Percentiles rank a stretch among this genome's conserved stretches.
phyloP scores from a whole-genome alignment of 345 rosid genomes.

The Trapa incisa region DNA sequence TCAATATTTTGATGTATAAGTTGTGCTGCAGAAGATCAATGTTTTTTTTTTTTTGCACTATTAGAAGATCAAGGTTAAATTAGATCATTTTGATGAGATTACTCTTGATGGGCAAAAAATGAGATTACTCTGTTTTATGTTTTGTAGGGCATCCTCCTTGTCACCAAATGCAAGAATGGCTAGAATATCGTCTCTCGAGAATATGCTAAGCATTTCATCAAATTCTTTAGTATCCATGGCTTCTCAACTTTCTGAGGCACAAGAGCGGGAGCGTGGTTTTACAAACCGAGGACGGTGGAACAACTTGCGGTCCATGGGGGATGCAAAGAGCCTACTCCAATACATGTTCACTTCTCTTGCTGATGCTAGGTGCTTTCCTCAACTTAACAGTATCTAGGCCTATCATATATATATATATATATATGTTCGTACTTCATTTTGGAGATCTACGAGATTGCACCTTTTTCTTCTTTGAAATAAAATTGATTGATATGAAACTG shows the following conservation, averaged over 20 bases:
- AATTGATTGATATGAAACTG: background rate
- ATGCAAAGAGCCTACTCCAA: constrained; percentile 91
- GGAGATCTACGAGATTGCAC: background rate
- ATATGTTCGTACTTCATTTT: background rate
- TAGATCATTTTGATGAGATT: background rate
- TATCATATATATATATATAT: too few relatives aligned
- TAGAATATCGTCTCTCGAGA: constrained; percentile 80
- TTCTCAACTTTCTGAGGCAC: constrained; percentile 97
- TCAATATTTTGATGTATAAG: background rate
- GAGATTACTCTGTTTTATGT: background rate
- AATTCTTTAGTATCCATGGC: constrained; percentile 97
- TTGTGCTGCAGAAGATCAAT: background rate
- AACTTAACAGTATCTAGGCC: background rate
- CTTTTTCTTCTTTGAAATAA: background rate
- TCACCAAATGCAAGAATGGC: constrained; percentile 90
- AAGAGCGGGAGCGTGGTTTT: constrained; percentile 85
- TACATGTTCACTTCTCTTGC: constrained; percentile 82
- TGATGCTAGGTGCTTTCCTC: constrained; percentile 55
- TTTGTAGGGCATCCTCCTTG: constrained; percentile 81
- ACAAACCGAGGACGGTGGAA: constrained; percentile 94
- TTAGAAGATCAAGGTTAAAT: too few relatives aligned
- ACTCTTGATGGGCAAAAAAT: too few relatives aligned
- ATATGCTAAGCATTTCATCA: constrained; percentile 84
- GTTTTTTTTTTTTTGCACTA: background rate
- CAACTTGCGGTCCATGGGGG: constrained; percentile 96